Evolutionary conservation across 352 stramenopile genomes (phyloP).

Genomic region (Phytophthora constricta): DNA sequence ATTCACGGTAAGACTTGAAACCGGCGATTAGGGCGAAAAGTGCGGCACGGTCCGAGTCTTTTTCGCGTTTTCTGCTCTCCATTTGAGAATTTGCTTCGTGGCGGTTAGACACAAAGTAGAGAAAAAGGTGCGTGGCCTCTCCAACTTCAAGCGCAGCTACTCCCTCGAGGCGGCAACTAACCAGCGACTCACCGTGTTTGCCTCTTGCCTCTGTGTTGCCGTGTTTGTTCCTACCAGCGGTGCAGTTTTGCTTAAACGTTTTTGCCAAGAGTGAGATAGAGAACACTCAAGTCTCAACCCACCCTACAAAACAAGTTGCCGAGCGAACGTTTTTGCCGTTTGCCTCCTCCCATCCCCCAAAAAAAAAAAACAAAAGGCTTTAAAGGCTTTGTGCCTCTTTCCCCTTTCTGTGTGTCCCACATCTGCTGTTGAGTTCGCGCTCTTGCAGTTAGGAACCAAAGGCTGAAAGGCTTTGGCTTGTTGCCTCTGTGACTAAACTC

Average conservation of each 20-base stretch:
- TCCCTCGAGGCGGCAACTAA: slow-evolving; percentile 17
- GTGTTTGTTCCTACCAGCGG: slow-evolving; percentile 17
- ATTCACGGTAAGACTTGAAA: not conserved
- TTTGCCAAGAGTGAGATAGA: slow-evolving; percentile 29
- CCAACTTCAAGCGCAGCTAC: not conserved
- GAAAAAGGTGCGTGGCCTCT: not conserved
- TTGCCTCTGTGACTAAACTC: slow-evolving; percentile 9
- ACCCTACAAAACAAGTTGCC: slow-evolving; percentile 44
- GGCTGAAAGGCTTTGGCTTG: not conserved
- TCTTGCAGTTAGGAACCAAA: slow-evolving; percentile 22
- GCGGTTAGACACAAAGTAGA: slow-evolving; percentile 10
- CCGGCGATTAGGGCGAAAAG: not conserved
- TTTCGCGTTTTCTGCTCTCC: slow-evolving; percentile 25
- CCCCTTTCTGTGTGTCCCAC: slow-evolving; percentile 4
- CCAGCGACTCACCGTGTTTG: slow-evolving; percentile 24
- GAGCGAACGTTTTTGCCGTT: slow-evolving; percentile 23
- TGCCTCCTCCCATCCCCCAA: not conserved
- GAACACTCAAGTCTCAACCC: slow-evolving; percentile 16
- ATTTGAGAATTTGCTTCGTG: slow-evolving; percentile 50
- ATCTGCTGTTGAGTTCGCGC: slow-evolving; percentile 36
- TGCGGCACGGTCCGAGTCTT: slow-evolving; percentile 7
- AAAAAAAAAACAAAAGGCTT: not conserved
- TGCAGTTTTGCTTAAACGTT: slow-evolving; percentile 31
- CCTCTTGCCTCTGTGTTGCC: slow-evolving; percentile 4
- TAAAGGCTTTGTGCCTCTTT: slow-evolving; percentile 33